phyloP scores from a whole-genome alignment of 2,329 filamentous ascomycete genomes.

The Scolecobasidium constrictum region DNA sequence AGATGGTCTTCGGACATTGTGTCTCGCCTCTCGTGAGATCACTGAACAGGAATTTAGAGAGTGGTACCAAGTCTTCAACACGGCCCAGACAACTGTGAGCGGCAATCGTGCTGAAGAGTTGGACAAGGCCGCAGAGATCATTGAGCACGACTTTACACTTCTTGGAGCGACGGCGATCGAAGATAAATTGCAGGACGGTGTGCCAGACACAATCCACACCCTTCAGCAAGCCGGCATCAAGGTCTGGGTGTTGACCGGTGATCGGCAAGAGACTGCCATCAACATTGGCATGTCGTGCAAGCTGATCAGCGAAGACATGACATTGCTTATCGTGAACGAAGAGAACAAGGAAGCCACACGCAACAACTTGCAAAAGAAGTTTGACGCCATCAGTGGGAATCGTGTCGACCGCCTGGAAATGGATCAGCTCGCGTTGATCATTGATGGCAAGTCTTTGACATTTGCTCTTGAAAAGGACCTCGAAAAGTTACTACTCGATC shows the following conservation, averaged over 20 bases:
- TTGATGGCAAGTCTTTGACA: conserved; percentile 91
- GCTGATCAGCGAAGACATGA: conserved; percentile 97
- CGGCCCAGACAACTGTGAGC: conserved; percentile 77
- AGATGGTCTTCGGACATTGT: conserved; percentile 87
- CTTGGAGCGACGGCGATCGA: conserved; percentile 96
- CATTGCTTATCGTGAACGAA: conserved; percentile 90
- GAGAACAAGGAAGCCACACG: conserved; percentile 67
- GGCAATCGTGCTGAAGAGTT: conserved; percentile 90
- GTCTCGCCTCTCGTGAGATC: conserved; percentile 86
- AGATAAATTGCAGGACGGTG: conserved; percentile 91
- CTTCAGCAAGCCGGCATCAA: conserved; percentile 96
- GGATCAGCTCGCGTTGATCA: conserved; percentile 82
- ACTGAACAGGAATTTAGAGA: conserved; percentile 80
- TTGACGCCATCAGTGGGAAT: conserved; percentile 80
- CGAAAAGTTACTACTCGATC: conserved; percentile 85
- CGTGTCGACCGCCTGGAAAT: conserved; percentile 64
- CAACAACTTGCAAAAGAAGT: conserved; percentile 86
- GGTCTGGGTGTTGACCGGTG: conserved; percentile 94
- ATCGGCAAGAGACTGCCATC: conserved; percentile 97
- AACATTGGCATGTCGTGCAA: conserved; percentile 99
- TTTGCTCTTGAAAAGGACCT: conserved; percentile 87
- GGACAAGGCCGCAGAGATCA: conserved; percentile 92
- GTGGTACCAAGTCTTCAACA: conserved; percentile 80
- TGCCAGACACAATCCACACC: conserved; percentile 96
- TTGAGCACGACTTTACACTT: conserved; percentile 83